Evolutionary conservation across 306 rosid species (phyloP).

Genomic region (Dalbergia cultrata): DNA sequence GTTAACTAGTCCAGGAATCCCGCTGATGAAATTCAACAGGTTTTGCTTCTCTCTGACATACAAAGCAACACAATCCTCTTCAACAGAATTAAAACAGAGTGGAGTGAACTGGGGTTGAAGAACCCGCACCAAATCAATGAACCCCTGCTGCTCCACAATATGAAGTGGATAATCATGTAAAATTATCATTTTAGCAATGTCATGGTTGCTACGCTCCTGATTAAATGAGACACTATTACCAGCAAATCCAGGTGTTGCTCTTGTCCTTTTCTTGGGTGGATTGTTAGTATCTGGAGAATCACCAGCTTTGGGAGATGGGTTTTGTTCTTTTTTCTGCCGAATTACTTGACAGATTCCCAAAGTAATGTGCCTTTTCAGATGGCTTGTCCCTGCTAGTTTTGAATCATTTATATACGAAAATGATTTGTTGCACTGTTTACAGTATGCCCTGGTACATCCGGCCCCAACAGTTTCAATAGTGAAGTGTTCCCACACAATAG

Average conservation of each 20-base stretch:
- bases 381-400: constrained; percentile 89
- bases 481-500: constrained; percentile 91
- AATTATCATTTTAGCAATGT: constrained; percentile 82
- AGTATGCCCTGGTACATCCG: constrained; percentile 73
- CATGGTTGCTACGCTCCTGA: constrained; percentile 70
- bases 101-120: constrained; percentile 84
- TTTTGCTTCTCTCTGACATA: constrained; percentile 74
- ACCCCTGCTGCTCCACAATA: constrained; percentile 82
- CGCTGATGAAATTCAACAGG: constrained; percentile 65
- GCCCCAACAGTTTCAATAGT: constrained; percentile 69
- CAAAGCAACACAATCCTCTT: constrained; percentile 65
- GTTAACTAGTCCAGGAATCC: constrained; percentile 80
- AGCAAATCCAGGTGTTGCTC: constrained; percentile 53
- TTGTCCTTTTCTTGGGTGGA: constrained; percentile 64
- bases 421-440: constrained; percentile 80
- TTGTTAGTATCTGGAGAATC: constrained; percentile 50
- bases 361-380: constrained; percentile 81
- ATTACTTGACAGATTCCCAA: constrained; percentile 78
- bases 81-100: constrained; percentile 54
- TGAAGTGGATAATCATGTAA: constrained; percentile 91
- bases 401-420: constrained; percentile 84
- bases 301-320: constrained; percentile 39
- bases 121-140: constrained; percentile 64
- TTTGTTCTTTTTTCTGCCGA: constrained; percentile 64
- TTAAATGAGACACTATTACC: constrained; percentile 63